Conservation (phyloP, 176 grass and related monocot species). For the Juncus effusus region DNA sequence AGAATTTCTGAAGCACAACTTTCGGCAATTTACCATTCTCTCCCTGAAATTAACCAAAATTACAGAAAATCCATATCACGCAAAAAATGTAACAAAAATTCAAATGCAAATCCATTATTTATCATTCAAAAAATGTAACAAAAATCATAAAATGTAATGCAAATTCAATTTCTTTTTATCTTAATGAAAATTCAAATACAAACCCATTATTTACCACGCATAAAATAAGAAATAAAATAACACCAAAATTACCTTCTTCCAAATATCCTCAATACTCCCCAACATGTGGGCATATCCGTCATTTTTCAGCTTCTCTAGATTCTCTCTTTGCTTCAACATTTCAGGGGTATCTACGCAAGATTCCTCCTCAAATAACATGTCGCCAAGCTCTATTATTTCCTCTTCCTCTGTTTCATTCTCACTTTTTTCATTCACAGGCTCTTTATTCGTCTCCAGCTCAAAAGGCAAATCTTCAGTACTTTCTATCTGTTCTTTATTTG, state of each 20-base stretch:
- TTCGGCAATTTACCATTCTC: conserved; percentile 72
- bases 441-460: conserved; percentile 18
- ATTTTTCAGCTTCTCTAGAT: conserved; percentile 55
- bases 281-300: conserved; percentile 64
- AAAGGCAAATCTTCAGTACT: conserved; percentile 1
- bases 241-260: conserved; percentile 67
- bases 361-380: conserved; percentile 76
- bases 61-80: conserved; percentile 4
- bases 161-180: no score
- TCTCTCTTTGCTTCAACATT: conserved; percentile 43
- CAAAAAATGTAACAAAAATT: conserved; percentile 3
- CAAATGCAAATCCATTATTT: no score
- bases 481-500: conserved; percentile 35
- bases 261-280: conserved; percentile 88
- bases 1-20: conserved; percentile 74
- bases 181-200: background rate
- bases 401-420: conserved; percentile 52
- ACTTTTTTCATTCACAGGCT: conserved; percentile 29
- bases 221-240: background rate
- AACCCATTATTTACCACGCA: no score
- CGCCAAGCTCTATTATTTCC: conserved; percentile 65
- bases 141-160: no score
- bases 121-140: no score
- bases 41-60: conserved; percentile 46
- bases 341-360: conserved; percentile 54